phyloP scores from a whole-genome alignment of 257 asterid genomes.

The Osmanthus fragrans region DNA sequence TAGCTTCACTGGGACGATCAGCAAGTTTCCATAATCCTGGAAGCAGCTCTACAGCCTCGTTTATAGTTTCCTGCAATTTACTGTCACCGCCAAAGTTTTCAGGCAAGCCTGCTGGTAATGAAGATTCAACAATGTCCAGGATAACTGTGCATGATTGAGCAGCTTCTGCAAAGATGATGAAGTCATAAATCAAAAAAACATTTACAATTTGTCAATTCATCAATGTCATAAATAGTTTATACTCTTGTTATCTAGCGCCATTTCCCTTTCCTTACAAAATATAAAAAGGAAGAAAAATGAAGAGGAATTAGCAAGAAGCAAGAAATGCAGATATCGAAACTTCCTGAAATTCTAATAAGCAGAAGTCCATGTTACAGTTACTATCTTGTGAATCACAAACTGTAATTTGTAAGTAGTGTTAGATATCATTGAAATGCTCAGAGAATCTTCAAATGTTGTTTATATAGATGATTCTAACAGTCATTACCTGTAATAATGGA shows the following conservation, averaged over 20 bases:
- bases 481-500: not conserved
- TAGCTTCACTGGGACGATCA: constrained; percentile 68
- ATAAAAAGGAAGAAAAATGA: not conserved
- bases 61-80: constrained; percentile 88
- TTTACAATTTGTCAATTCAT: constrained; percentile 24
- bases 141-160: constrained; percentile 91
- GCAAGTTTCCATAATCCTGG: constrained; percentile 86
- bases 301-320: not conserved
- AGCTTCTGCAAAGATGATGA: constrained; percentile 78
- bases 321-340: constrained; percentile 3
- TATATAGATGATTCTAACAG: not conserved
- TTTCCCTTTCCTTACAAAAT: constrained; percentile 3
- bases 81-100: constrained; percentile 75
- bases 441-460: not conserved
- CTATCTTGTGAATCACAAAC: not conserved
- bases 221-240: constrained; percentile 16
- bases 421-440: not conserved
- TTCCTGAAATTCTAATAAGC: not conserved
- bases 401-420: not conserved
- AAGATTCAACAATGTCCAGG: constrained; percentile 86
- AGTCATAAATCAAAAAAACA: constrained; percentile 30
- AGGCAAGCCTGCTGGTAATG: constrained; percentile 91
- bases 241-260: not conserved
- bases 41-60: constrained; percentile 81
- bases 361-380: constrained; percentile 8